Conservation (phyloP, 257 asterid genomes). For the Solanum pimpinellifolium region DNA sequence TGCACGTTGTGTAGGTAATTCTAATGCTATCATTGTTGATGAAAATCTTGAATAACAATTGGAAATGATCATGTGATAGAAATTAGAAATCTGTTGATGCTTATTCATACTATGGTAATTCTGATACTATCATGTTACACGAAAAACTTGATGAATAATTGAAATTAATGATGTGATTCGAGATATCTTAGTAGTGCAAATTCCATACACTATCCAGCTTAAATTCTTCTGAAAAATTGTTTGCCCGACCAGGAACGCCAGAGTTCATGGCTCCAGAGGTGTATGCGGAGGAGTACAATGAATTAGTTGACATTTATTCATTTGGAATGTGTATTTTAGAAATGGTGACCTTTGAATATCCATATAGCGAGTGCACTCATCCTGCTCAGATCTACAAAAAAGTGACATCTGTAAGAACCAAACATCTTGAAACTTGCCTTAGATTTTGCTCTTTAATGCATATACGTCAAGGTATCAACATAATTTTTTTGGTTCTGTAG, state of each 20-base stretch:
- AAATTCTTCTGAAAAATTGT: not conserved
- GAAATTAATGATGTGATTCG: not conserved
- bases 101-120: not conserved
- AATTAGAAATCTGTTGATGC: not conserved
- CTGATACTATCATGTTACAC: not conserved
- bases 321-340: slow-evolving; percentile 92
- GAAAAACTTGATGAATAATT: not conserved
- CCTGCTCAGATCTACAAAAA: slow-evolving; percentile 89
- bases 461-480: not conserved
- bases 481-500: slow-evolving; percentile 14
- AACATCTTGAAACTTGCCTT: not conserved
- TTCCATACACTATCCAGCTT: not conserved
- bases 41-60: not conserved
- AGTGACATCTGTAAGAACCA: slow-evolving; percentile 64
- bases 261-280: slow-evolving; percentile 96
- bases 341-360: slow-evolving; percentile 83
- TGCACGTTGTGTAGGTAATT: slow-evolving; percentile 77
- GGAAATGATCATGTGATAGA: not conserved
- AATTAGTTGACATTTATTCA: slow-evolving; percentile 70
- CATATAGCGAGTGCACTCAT: slow-evolving; percentile 79
- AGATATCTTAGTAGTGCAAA: not conserved
- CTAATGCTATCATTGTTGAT: not conserved
- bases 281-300: slow-evolving; percentile 76
- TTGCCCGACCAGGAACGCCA: slow-evolving; percentile 51
- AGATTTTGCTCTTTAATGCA: not conserved